These are phyloP conservation scores for Euphorbia tirucalli DNA, from an alignment of 345 rosid species.

Conservation along the genomic window DNA sequence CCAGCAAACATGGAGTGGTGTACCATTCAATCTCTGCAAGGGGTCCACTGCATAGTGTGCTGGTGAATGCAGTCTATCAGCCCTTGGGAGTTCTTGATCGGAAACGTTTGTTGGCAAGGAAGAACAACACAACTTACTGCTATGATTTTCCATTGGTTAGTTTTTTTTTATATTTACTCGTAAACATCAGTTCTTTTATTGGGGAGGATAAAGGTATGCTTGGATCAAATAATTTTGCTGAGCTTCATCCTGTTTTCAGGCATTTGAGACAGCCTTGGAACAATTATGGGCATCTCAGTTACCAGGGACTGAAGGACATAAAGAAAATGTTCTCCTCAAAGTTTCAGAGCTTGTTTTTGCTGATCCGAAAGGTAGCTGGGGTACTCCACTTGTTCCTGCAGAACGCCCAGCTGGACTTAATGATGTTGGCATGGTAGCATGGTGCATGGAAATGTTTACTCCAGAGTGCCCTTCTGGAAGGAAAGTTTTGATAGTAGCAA, in stretches of 20 bases:
- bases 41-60: constrained; percentile 67
- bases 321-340: constrained; percentile 48
- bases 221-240: constrained; percentile 16
- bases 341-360: constrained; percentile 82
- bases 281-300: constrained; percentile 72
- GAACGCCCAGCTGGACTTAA: constrained; percentile 76
- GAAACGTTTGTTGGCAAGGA: constrained; percentile 84
- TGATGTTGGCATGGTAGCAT: constrained; percentile 96
- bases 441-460: constrained; percentile 87
- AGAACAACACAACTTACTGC: constrained; percentile 87
- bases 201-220: constrained; percentile 6
- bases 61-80: constrained; percentile 63
- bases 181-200: background rate
- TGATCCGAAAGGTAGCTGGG: constrained; percentile 57
- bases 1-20: constrained; percentile 47
- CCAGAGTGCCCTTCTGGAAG: constrained; percentile 98
- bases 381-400: constrained; percentile 59
- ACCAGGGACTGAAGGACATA: constrained; percentile 44
- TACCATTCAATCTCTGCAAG: constrained; percentile 62
- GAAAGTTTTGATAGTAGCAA: constrained; percentile 66
- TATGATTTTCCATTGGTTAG: constrained; percentile 96
- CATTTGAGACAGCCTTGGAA: constrained; percentile 81
- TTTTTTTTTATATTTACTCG: constrained; percentile 18
- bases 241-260: constrained; percentile 48
- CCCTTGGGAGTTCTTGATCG: constrained; percentile 72